Evolutionary conservation across 2,329 filamentous ascomycete species (phyloP).

Genomic region (Aspergillus puulaauensis): DNA sequence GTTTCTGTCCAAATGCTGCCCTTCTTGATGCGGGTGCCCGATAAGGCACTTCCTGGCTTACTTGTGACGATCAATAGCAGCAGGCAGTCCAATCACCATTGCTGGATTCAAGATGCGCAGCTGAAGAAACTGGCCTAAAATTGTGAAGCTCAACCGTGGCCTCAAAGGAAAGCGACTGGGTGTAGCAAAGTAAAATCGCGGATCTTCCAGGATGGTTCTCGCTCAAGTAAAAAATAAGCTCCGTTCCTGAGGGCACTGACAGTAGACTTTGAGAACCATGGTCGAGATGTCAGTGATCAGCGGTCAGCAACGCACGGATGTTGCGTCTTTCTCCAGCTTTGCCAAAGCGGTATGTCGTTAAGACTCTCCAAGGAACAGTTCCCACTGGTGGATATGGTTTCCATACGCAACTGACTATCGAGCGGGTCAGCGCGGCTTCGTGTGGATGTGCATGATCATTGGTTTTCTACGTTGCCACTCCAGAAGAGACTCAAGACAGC

Average conservation of each 20-base stretch:
- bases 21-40: constrained; percentile 9
- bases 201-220: neutral
- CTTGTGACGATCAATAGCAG: neutral
- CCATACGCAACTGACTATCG: constrained; percentile 3
- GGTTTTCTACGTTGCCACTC: neutral
- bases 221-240: neutral
- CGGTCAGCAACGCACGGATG: constrained; percentile 1
- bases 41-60: neutral
- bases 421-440: neutral
- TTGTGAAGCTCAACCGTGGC: too few species aligned
- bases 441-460: neutral
- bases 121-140: neutral
- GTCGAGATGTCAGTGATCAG: neutral
- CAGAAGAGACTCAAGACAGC: neutral
- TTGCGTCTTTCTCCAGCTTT: neutral
- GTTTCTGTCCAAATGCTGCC: neutral
- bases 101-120: neutral
- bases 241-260: neutral
- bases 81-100: neutral
- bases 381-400: constrained; percentile 16
- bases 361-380: constrained; percentile 9
- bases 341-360: constrained; percentile 6
- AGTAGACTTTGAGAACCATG: neutral
- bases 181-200: neutral
- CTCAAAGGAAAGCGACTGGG: neutral